Evolutionary conservation across 495 filamentous ascomycete species (phyloP), one percentile per base, ranked within the genome.

Genomic region (Penicillium malachiteum): DNA sequence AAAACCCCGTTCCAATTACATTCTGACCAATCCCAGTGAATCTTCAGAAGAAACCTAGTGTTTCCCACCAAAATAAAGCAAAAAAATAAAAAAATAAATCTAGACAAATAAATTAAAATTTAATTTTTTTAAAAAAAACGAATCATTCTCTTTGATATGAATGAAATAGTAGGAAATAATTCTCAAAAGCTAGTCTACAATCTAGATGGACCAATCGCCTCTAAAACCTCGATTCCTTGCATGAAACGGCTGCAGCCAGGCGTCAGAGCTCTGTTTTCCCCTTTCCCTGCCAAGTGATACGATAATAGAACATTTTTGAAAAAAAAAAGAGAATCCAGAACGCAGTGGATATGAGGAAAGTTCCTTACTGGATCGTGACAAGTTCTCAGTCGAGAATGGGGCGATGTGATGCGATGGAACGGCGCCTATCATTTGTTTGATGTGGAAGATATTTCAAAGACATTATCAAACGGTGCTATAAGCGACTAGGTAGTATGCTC

Each of bases 141-240:
- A 37, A 10, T 37, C 34, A 13, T 13, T 37, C 34, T 37, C 12
- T 13, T 7, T 37, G 34, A 10, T 37, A 26, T 26, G 21, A 26
- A 1, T 26, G 21, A 4, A 26, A 26, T 26, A 26, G 4, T 1
- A 26, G 21, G 21, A 26, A 26, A 26, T 4, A n/a, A 26, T 26
- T 4, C 21, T 26, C 2, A 4, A 35, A 35, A 9, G 33, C 34
- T 21, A 32, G 31, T 26, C 21, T 49, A 13, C 16, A 35, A 6
- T 33, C 33, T 17, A 46, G 56, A 57, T 59, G 54, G 57, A 44
- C 65, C 65, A 65, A 67, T 67, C 51, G 62, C 48, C 56, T 58
- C 54, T 62, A 48, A 47, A 49, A 54, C 47, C 56, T 62, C 45
- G 51, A 64, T 57, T 63, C 59, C 65, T 68, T 68, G 57, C 65